Evolutionary conservation across 805 yeast genomes (phyloP), one percentile per base, ranked within the genome.

Genomic region (Wickerhamomyces tratensis): DNA sequence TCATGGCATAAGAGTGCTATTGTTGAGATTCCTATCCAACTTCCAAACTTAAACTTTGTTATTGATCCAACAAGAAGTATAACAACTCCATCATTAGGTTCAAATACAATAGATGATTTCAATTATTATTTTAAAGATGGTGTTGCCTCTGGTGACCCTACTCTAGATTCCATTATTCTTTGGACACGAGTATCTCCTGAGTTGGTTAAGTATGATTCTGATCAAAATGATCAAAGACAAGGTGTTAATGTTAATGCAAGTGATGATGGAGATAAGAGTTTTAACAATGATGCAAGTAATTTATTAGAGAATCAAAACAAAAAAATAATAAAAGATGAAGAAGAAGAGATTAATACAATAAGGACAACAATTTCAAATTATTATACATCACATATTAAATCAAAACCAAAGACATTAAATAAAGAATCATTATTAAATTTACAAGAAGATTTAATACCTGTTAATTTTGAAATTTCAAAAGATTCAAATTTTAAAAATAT

Each of bases 91-190:
- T 31, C 34, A 6, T 6, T 31, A 13, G 34, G 7, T 11, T 31
- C 34, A 31, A 31, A 31, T 31, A 31, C 34, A 31, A 31, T 12
- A 6, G 30, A 27, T 27, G 20, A 11, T 25, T 11, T 30, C 6
- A 15, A 30, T 3, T 40, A 40, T 31, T 4, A 5, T 11, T 40
- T 40, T 40, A 12, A 13, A 5, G 35, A 40, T 31, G 39, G 42
- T 30, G 36, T 35, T 14, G 35, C 39, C 6, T 40, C 42, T 12
- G 42, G 42, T 20, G 42, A 40, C 31, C 38, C 42, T 3, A 30
- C 37, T 7, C 8, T 29, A 6, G 10, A 13, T 9, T 35, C 42
- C 3, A 13, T 37, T 2, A 40, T 40, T n/a, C 15, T 40, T 20
- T 40, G 42, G 42, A 40, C 42, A 9, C 35, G 36, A 25, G 30